Evolutionary conservation across 2,329 filamentous ascomycete species (phyloP).

Genomic region (Aspergillus carbonarius): DNA sequence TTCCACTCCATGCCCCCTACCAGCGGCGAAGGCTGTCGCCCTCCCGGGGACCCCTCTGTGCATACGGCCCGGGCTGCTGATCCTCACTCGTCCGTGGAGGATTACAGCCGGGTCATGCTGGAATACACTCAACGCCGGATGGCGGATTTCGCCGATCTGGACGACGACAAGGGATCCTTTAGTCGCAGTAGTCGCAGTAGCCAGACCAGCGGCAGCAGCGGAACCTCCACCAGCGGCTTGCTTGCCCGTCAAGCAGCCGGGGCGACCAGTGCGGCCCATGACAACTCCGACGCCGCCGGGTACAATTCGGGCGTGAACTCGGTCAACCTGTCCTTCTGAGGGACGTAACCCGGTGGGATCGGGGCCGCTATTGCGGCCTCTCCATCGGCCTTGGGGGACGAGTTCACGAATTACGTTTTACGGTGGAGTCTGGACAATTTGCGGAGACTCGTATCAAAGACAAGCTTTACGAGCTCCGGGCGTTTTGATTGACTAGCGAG

Average conservation of each 20-base stretch:
- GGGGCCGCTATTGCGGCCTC: not conserved
- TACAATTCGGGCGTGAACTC: not conserved
- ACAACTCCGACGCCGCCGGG: conserved; percentile 1
- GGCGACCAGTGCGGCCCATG: conserved; percentile 17
- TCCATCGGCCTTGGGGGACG: not conserved
- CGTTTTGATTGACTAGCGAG: conserved; percentile 10
- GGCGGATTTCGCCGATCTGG: conserved; percentile 31
- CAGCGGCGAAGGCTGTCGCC: conserved; percentile 18
- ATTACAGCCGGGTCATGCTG: conserved; percentile 41
- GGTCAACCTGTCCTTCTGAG: not conserved
- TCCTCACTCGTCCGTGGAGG: conserved; percentile 32
- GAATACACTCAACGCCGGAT: conserved; percentile 40
- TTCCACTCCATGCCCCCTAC: conserved; percentile 18
- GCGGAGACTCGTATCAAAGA: not conserved
- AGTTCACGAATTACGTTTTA: conserved; percentile 2
- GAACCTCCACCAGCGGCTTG: conserved; percentile 20
- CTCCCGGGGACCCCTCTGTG: conserved; percentile 17
- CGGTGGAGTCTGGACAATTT: not conserved
- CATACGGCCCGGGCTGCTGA: conserved; percentile 22
- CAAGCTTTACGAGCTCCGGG: not conserved
- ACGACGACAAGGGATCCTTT: conserved; percentile 18
- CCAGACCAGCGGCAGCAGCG: conserved; percentile 27
- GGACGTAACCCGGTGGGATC: not conserved
- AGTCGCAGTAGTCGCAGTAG: conserved; percentile 33
- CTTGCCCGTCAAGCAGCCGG: conserved; percentile 22